phyloP scores from a whole-genome alignment of 805 yeast species.

The Metschnikowia gruessii region DNA sequence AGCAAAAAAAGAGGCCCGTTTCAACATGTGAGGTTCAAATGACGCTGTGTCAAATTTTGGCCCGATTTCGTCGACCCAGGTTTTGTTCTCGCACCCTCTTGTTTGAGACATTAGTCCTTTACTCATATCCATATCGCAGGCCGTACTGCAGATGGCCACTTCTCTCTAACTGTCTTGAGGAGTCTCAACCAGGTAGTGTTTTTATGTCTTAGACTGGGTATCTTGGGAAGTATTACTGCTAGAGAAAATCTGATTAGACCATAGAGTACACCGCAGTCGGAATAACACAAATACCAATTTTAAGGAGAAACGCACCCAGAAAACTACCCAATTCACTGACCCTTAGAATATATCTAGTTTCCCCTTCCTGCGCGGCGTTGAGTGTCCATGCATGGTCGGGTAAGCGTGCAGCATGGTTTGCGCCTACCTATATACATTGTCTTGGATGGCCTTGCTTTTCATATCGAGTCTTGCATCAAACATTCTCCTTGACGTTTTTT shows the following conservation, averaged over 20 bases:
- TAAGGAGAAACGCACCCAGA: too few species aligned
- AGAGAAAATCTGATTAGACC: too few species aligned
- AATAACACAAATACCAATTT: too few species aligned
- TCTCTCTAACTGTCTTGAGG: too few species aligned
- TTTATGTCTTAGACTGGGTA: too few species aligned
- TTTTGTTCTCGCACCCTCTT: background rate
- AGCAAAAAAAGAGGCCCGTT: background rate
- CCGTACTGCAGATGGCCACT: background rate
- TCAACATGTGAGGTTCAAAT: background rate
- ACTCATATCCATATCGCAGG: slow-evolving; percentile 1
- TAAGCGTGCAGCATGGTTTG: slow-evolving; percentile 7
- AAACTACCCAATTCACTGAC: background rate
- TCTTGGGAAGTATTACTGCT: too few species aligned
- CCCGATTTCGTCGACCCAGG: slow-evolving; percentile 10
- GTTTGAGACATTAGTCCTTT: slow-evolving; percentile 12
- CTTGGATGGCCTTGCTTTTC: slow-evolving; percentile 4
- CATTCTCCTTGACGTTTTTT: slow-evolving; percentile 2
- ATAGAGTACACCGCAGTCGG: too few species aligned
- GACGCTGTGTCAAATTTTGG: slow-evolving; percentile 7
- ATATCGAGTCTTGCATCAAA: slow-evolving; percentile 2
- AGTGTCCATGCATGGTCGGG: slow-evolving; percentile 4
- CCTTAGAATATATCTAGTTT: too few species aligned
- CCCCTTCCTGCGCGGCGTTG: background rate
- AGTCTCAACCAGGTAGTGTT: too few species aligned
- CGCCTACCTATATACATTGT: slow-evolving; percentile 2